A percentile compares a stretch with the other conserved stretches of the same genome.
These are phyloP conservation scores for Leptographium wingfieldii DNA, from an alignment of 2,329 filamentous ascomycete species.

Conservation along the genomic window DNA sequence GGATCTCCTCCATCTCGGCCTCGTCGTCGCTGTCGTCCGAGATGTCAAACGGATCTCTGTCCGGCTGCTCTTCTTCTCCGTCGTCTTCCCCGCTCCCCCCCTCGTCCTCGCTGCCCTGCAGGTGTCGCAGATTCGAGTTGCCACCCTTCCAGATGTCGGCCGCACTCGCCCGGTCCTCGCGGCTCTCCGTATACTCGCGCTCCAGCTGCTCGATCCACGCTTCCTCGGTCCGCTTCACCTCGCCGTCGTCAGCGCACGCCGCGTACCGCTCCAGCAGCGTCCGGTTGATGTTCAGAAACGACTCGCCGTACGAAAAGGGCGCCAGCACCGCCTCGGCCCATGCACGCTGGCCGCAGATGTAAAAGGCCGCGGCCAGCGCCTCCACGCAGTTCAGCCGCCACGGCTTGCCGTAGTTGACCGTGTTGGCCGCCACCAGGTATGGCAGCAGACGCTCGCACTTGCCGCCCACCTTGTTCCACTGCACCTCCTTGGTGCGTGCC, in stretches of 20 bases:
- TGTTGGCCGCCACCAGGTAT: conserved; percentile 92
- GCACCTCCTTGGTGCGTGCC: conserved; percentile 84
- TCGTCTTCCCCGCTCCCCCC: conserved; percentile 22
- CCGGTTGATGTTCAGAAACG: conserved; percentile 84
- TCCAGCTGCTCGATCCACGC: conserved; percentile 86
- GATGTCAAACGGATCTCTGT: conserved; percentile 56
- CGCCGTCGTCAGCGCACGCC: conserved; percentile 67
- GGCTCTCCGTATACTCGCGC: conserved; percentile 72
- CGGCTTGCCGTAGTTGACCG: conserved; percentile 92
- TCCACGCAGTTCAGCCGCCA: conserved; percentile 95
- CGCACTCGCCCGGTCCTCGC: conserved; percentile 46
- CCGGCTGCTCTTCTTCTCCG: conserved; percentile 27
- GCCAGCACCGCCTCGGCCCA: conserved; percentile 79
- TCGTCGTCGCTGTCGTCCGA: conserved; percentile 66
- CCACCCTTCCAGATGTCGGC: conserved; percentile 84
- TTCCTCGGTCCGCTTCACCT: conserved; percentile 71
- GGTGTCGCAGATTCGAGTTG: conserved; percentile 60
- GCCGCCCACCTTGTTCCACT: conserved; percentile 82
- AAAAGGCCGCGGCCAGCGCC: conserved; percentile 83
- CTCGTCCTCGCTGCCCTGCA: conserved; percentile 35
- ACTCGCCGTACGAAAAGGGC: conserved; percentile 77
- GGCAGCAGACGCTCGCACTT: conserved; percentile 85
- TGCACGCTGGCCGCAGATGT: conserved; percentile 79
- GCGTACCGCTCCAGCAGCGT: conserved; percentile 75
- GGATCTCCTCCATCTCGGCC: conserved; percentile 76